These are phyloP conservation scores for Yarrowia keelungensis DNA, from an alignment of 805 yeast species.

Conservation along the genomic window DNA sequence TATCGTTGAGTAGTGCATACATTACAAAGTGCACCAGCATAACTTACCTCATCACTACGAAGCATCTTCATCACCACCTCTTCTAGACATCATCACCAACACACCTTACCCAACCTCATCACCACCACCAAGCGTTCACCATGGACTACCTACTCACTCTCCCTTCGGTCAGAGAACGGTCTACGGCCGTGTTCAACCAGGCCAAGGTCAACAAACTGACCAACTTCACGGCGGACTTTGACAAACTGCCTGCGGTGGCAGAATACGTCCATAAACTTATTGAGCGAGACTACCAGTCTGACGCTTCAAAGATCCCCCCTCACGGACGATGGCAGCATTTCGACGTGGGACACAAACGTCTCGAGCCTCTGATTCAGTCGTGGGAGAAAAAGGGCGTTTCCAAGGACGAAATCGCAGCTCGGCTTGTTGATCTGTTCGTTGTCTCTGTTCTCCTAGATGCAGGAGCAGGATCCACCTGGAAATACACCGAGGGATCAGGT, in stretches of 20 bases:
- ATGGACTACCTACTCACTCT: slow-evolving; percentile 56
- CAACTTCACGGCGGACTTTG: slow-evolving; percentile 57
- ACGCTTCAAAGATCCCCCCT: slow-evolving; percentile 60
- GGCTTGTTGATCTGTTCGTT: slow-evolving; percentile 63
- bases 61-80: too few relatives aligned
- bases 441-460: slow-evolving; percentile 70
- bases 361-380: slow-evolving; percentile 53
- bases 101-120: not conserved
- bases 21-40: not conserved
- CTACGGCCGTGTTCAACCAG: slow-evolving; percentile 54
- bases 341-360: slow-evolving; percentile 59
- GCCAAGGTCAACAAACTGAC: slow-evolving; percentile 51
- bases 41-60: too few relatives aligned
- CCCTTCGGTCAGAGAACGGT: slow-evolving; percentile 62
- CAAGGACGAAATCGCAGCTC: slow-evolving; percentile 58
- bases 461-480: slow-evolving; percentile 71
- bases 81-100: not conserved
- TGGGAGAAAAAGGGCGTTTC: slow-evolving; percentile 51
- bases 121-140: not conserved
- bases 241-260: slow-evolving; percentile 54
- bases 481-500: slow-evolving; percentile 53
- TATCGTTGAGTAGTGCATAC: not conserved
- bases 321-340: slow-evolving; percentile 75
- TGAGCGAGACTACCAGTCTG: slow-evolving; percentile 55
- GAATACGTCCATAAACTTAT: slow-evolving; percentile 58